Evolutionary conservation across 1,139 yeast species (phyloP), one percentile per base, ranked within the genome.

Genomic region (Entelexis paramagnoliae): DNA sequence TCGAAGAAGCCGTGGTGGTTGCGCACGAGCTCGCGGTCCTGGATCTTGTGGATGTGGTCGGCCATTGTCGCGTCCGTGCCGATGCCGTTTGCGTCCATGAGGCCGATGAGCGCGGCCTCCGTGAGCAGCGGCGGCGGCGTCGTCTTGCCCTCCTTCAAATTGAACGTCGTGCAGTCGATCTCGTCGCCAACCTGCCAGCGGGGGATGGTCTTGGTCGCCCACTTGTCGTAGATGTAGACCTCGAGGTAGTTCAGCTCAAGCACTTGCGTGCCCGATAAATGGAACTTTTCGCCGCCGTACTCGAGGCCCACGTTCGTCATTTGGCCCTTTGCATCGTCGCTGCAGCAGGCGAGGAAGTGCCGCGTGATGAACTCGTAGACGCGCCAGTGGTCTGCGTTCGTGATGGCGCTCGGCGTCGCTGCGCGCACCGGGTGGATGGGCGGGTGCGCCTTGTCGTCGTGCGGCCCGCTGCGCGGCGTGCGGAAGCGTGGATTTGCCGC

Each of bases 1-100:
- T 83, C 70, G 22, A 91, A 66, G 26, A 61, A 61, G 39, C 30
- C 65, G 35, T 55, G 55, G 6, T 52, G 47, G 59, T 81, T 81
- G 16, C 69, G 68, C 2, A 85, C 79, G 62, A 89, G 93, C 32
- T 80, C 78, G 51, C 98, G 69, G 11, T 66, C 66, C 26, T 76
- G 69, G 45, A 93, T 80, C 63, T 85, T 89, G 55, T 84, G 89
- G 36, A 93, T 91, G 66, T 93, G 99, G 43, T 91, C 98, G 0
- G 98, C 98, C 69, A 93, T 93, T 0, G 99, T 93, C 1, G 99
- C 98, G 70, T 93, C 99, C 0, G 99, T 93, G 1, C 99, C 99
- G 47, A 93, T 93, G 0, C 97, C 97, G 67, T 93, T 93, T 7
- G 80, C 86, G 69, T 93, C 98, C 99, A 93, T 93, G 49, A 91